phyloP scores from a whole-genome alignment of 169 alveolate genomes.

The Besnoitia besnoiti region DNA sequence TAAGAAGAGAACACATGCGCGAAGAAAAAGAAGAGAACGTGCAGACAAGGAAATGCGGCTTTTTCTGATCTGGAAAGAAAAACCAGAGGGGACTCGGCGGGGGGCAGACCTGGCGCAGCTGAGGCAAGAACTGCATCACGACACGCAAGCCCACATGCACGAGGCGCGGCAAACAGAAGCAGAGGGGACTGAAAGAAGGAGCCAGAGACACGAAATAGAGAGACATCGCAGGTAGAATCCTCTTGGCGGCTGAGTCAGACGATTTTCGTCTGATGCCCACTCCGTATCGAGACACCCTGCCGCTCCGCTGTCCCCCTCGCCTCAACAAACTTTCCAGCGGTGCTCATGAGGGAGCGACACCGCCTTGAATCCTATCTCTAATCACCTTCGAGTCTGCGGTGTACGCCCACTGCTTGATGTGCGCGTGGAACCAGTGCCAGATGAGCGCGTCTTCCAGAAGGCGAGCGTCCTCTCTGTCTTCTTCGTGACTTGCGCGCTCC shows the following conservation, averaged over 20 bases:
- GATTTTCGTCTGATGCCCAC: background rate
- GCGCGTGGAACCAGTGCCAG: slow-evolving; percentile 57
- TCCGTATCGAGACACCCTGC: background rate
- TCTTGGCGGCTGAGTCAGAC: no score
- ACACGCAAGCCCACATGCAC: no score
- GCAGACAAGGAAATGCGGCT: no score
- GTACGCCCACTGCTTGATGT: slow-evolving; percentile 59
- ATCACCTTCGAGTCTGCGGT: slow-evolving; percentile 30
- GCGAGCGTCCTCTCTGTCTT: background rate
- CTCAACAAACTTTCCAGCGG: background rate
- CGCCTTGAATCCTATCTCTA: background rate
- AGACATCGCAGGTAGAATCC: no score
- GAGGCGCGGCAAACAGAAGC: no score
- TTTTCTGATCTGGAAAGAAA: no score
- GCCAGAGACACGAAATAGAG: no score
- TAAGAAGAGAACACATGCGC: background rate
- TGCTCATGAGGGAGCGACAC: background rate
- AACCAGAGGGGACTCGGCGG: background rate
- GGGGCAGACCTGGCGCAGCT: background rate
- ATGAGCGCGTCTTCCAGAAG: slow-evolving; percentile 31
- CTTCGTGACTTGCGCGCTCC: background rate
- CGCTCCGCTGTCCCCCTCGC: background rate
- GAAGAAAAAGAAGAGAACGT: background rate
- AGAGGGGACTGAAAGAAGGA: no score
- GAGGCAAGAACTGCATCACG: no score